These are phyloP conservation scores for Stephanocyclus meneghinianus DNA, from an alignment of 352 stramenopile genomes.

Conservation along the genomic window DNA sequence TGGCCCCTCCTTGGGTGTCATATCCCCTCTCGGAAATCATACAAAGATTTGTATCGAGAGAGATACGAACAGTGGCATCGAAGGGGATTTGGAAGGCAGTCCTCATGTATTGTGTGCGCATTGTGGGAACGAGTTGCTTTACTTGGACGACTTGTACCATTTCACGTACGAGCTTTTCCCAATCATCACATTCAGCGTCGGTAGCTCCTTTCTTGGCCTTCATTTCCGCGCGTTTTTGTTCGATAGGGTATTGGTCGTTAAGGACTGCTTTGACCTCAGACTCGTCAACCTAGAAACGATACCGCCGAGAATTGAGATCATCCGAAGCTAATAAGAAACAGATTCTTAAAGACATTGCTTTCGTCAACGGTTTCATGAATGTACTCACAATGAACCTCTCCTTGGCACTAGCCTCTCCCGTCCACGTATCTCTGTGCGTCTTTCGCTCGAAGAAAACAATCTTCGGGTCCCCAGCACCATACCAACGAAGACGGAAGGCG, in stretches of 20 bases:
- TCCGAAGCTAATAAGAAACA: neutral
- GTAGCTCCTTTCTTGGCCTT: conserved; percentile 76
- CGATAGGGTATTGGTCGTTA: conserved; percentile 77
- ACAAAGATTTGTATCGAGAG: conserved; percentile 87
- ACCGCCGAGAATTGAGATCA: neutral
- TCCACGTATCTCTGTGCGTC: conserved; percentile 88
- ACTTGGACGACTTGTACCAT: conserved; percentile 84
- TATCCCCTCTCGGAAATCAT: conserved; percentile 87
- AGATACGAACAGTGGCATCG: conserved; percentile 86
- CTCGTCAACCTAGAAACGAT: conserved; percentile 61
- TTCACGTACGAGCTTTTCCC: conserved; percentile 82
- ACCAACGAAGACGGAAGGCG: conserved; percentile 86
- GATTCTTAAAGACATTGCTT: neutral
- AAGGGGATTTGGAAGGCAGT: conserved; percentile 89
- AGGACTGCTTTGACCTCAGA: conserved; percentile 77
- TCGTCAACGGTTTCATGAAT: neutral
- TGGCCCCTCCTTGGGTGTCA: conserved; percentile 73
- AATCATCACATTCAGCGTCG: conserved; percentile 81
- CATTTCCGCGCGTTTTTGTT: conserved; percentile 81
- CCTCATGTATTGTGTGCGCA: conserved; percentile 87
- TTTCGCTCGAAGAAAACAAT: conserved; percentile 88
- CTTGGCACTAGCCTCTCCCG: conserved; percentile 86
- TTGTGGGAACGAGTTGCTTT: conserved; percentile 87
- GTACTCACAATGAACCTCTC: conserved; percentile 85
- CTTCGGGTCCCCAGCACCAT: conserved; percentile 83